phyloP scores from a whole-genome alignment of 2,329 filamentous ascomycete species.

The Colletotrichum tropicale region DNA sequence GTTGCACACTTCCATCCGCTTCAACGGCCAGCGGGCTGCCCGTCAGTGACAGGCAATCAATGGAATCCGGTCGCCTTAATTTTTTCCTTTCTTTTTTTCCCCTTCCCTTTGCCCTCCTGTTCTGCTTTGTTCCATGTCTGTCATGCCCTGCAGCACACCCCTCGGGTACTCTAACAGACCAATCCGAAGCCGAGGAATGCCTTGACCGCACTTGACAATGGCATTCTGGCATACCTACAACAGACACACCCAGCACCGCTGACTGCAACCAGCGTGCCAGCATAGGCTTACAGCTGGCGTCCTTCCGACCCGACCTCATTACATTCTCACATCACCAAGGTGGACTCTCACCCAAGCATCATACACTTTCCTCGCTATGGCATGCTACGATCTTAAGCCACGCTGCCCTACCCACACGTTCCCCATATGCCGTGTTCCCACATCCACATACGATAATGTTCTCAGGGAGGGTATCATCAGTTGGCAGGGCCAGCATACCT shows the following conservation, averaged over 20 bases:
- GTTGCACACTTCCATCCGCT: background rate
- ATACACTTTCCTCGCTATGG: background rate
- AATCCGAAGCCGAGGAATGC: background rate
- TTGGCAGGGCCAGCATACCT: background rate
- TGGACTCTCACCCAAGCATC: constrained; percentile 6
- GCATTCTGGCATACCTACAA: background rate
- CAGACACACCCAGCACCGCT: background rate
- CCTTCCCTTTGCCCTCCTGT: background rate
- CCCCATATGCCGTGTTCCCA: background rate
- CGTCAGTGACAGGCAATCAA: background rate
- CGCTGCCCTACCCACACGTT: background rate
- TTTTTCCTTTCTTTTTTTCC: background rate
- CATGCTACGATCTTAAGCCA: constrained; percentile 6
- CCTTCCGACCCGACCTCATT: background rate
- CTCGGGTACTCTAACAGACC: background rate
- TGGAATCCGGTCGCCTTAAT: background rate
- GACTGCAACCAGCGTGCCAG: background rate
- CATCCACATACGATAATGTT: background rate
- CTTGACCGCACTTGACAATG: background rate
- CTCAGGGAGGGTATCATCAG: background rate
- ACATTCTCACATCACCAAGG: background rate
- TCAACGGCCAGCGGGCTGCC: background rate
- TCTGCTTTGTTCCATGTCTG: background rate
- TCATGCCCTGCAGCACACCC: background rate
- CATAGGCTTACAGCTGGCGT: background rate